Conservation (phyloP, 78 protist genomes). For the Pelomyxa schiedti region DNA sequence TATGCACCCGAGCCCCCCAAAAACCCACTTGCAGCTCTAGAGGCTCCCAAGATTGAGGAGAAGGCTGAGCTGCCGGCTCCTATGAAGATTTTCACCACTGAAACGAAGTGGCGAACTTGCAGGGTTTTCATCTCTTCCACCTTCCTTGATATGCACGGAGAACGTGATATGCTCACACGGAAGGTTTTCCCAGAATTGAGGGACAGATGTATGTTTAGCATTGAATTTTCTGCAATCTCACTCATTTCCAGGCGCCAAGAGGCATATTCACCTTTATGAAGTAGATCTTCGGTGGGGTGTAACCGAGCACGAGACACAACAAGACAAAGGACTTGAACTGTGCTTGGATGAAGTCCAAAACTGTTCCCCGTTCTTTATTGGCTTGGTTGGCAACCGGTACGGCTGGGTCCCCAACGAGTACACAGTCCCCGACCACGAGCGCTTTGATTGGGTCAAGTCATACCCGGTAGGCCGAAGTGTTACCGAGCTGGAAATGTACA, state of each 20-base stretch:
- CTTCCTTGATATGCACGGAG: constrained; percentile 68
- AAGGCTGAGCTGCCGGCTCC: background rate
- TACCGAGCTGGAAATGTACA: constrained; percentile 59
- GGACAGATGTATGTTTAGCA: too few species aligned
- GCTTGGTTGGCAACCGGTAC: constrained; percentile 62
- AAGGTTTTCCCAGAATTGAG: constrained; percentile 58
- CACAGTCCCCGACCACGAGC: constrained; percentile 1
- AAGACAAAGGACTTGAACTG: constrained; percentile 6
- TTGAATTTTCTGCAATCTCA: too few species aligned
- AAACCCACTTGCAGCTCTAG: background rate
- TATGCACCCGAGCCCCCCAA: background rate
- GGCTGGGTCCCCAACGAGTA: constrained; percentile 44
- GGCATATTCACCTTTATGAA: constrained; percentile 31
- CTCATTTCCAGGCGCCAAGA: too few species aligned
- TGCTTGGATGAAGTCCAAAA: constrained; percentile 59
- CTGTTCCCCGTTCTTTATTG: constrained; percentile 67
- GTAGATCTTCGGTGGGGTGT: constrained; percentile 82
- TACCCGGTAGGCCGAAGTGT: constrained; percentile 38
- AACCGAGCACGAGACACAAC: constrained; percentile 26
- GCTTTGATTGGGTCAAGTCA: constrained; percentile 31
- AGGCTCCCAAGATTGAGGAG: constrained; percentile 2
- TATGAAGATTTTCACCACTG: background rate
- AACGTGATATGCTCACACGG: constrained; percentile 44
- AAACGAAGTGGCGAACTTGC: background rate
- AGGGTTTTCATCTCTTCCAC: constrained; percentile 43